Percentiles rank a stretch among this genome's conserved stretches.
Evolutionary conservation across 306 rosid species (phyloP).

Genomic region (Quercus engelmannii): DNA sequence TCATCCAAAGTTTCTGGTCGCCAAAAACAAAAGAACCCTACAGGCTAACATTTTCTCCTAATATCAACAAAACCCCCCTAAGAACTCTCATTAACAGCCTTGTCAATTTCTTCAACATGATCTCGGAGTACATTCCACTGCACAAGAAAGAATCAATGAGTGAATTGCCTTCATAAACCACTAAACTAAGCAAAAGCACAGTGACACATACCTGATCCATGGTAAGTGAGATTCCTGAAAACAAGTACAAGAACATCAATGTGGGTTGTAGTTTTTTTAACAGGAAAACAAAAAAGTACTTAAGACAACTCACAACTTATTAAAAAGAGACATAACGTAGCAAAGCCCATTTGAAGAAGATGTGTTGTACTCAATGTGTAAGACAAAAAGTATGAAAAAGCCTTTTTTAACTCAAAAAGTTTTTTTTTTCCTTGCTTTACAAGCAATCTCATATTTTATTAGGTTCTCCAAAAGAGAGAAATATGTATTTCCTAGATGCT

Average conservation of each 20-base stretch:
- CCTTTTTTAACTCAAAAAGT: neutral
- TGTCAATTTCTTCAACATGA: constrained; percentile 70
- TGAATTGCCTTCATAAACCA: neutral
- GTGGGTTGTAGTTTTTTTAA: neutral
- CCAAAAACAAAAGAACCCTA: constrained; percentile 7
- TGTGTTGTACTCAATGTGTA: too few relatives aligned
- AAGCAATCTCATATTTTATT: neutral
- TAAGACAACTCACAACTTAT: neutral
- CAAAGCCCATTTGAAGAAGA: neutral
- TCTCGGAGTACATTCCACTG: constrained; percentile 79
- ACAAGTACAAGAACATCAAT: constrained; percentile 28
- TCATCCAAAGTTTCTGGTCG: neutral
- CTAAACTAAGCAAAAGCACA: neutral
- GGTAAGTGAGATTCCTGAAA: constrained; percentile 81
- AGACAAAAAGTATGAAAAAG: too few relatives aligned
- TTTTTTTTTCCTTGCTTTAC: neutral
- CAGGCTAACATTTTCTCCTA: constrained; percentile 8
- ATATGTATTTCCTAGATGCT: neutral
- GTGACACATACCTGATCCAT: constrained; percentile 73
- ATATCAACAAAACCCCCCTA: constrained; percentile 23
- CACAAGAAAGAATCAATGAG: constrained; percentile 23
- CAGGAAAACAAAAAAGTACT: neutral
- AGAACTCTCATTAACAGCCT: constrained; percentile 50
- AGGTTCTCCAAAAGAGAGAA: neutral
- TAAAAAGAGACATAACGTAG: neutral